Conservation (phyloP, 2,329 filamentous ascomycete species). For the Aureobasidium sp. region DNA sequence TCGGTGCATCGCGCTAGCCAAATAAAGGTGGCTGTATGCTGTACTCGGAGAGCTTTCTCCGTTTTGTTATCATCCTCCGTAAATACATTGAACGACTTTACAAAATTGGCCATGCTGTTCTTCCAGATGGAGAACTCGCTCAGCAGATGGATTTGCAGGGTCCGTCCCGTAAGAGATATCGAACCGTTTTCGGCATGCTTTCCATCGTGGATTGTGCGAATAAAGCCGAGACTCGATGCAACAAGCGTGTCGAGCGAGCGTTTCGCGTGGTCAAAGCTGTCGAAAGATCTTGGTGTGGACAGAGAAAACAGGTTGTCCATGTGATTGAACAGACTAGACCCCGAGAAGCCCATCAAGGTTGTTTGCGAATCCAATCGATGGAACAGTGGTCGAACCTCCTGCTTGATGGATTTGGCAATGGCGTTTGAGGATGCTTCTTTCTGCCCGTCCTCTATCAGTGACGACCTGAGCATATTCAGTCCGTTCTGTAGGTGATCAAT, state of each 20-base stretch:
- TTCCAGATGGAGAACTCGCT: conserved; percentile 2
- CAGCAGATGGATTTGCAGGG: neutral
- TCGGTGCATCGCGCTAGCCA: conserved; percentile 19
- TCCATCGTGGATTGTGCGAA: neutral
- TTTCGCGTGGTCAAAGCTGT: neutral
- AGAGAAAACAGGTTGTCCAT: neutral
- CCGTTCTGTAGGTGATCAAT: conserved; percentile 29
- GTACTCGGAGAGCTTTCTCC: conserved; percentile 16
- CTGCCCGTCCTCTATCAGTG: neutral
- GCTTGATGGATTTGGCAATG: neutral
- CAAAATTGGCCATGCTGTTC: neutral
- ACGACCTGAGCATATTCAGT: conserved; percentile 20
- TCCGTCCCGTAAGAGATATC: neutral
- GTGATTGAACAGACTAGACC: neutral
- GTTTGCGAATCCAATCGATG: conserved; percentile 7
- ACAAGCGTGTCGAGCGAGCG: neutral
- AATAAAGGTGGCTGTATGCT: conserved; percentile 20
- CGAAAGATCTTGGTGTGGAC: neutral
- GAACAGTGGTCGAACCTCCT: neutral
- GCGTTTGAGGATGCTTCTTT: neutral
- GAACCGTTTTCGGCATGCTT: neutral
- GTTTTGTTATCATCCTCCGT: neutral
- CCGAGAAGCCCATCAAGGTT: neutral
- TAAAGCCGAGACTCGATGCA: neutral
- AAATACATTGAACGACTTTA: neutral